A percentile compares a stretch with the other conserved stretches of the same genome.
Conservation (phyloP, 2,329 filamentous ascomycete genomes). For the Phaeosphaeriaceae sp. region DNA sequence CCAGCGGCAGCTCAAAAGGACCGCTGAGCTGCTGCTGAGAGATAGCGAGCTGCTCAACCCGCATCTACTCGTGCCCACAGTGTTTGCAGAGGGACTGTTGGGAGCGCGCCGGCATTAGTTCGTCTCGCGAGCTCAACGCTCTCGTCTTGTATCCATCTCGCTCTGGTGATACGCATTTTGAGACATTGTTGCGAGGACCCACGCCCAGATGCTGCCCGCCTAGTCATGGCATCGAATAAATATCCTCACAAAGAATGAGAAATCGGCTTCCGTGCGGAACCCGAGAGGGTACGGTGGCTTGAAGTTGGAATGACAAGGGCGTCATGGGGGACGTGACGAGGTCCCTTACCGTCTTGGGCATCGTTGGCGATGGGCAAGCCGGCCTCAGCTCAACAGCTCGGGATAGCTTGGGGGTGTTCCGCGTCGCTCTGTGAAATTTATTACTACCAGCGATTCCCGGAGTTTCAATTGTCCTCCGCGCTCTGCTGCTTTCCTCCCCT, state of each 20-base stretch:
- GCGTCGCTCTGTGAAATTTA: slow-evolving; percentile 30
- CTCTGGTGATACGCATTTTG: background rate
- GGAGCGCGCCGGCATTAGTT: slow-evolving; percentile 10
- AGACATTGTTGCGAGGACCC: background rate
- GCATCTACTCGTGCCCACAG: slow-evolving; percentile 12
- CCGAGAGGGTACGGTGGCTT: slow-evolving; percentile 23
- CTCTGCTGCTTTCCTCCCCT: slow-evolving; percentile 11
- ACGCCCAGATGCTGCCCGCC: background rate
- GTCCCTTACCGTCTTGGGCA: slow-evolving; percentile 34
- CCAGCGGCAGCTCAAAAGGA: slow-evolving; percentile 17
- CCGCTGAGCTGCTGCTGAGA: slow-evolving; percentile 25
- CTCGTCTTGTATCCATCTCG: slow-evolving; percentile 1
- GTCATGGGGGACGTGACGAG: slow-evolving; percentile 21
- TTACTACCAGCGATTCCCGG: slow-evolving; percentile 16
- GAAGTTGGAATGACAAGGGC: slow-evolving; percentile 22
- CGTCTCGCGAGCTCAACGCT: slow-evolving; percentile 6
- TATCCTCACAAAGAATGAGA: slow-evolving; percentile 2
- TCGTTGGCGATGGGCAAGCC: slow-evolving; percentile 35
- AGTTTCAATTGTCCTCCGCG: slow-evolving; percentile 8
- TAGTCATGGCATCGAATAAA: background rate
- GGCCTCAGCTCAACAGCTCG: slow-evolving; percentile 47
- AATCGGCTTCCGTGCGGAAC: slow-evolving; percentile 21
- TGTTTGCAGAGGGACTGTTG: slow-evolving; percentile 12
- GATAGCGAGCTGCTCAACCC: slow-evolving; percentile 27
- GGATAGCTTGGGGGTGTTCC: slow-evolving; percentile 40